These are phyloP conservation scores for Fagus sylvatica DNA, from an alignment of 306 rosid genomes.

Conservation along the genomic window DNA sequence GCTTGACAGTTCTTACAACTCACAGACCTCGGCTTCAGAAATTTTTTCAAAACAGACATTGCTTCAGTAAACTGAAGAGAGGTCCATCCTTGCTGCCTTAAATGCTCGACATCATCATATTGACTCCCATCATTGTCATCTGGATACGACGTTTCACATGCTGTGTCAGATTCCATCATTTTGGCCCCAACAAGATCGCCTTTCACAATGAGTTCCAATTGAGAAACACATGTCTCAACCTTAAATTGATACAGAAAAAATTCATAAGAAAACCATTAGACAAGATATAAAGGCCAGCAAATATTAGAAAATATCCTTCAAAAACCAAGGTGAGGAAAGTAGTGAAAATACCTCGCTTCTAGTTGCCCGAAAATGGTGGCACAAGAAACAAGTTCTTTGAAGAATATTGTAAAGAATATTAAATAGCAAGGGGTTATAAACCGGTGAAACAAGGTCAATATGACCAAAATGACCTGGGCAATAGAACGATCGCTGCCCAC, in stretches of 20 bases:
- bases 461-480: slow-evolving; percentile 94
- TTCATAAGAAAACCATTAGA: not conserved
- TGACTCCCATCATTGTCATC: slow-evolving; percentile 27
- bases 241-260: slow-evolving; percentile 31
- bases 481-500: slow-evolving; percentile 49
- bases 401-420: slow-evolving; percentile 50
- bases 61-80: slow-evolving; percentile 76
- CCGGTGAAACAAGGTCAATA: slow-evolving; percentile 63
- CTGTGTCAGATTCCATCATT: slow-evolving; percentile 36
- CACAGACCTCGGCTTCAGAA: slow-evolving; percentile 22
- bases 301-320: not conserved
- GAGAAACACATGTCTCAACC: slow-evolving; percentile 58
- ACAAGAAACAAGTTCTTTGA: slow-evolving; percentile 57
- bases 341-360: slow-evolving; percentile 41
- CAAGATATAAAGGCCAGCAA: not conserved
- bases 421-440: slow-evolving; percentile 83
- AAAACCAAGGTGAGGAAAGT: not conserved
- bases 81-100: slow-evolving; percentile 57
- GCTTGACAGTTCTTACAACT: slow-evolving; percentile 52
- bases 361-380: slow-evolving; percentile 53
- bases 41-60: slow-evolving; percentile 52
- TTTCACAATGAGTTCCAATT: slow-evolving; percentile 61
- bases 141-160: slow-evolving; percentile 22
- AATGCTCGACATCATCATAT: slow-evolving; percentile 21
- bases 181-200: slow-evolving; percentile 67